phyloP scores from a whole-genome alignment of 371 early-diverging fungal species.

The Conidiobolus incongruus region DNA sequence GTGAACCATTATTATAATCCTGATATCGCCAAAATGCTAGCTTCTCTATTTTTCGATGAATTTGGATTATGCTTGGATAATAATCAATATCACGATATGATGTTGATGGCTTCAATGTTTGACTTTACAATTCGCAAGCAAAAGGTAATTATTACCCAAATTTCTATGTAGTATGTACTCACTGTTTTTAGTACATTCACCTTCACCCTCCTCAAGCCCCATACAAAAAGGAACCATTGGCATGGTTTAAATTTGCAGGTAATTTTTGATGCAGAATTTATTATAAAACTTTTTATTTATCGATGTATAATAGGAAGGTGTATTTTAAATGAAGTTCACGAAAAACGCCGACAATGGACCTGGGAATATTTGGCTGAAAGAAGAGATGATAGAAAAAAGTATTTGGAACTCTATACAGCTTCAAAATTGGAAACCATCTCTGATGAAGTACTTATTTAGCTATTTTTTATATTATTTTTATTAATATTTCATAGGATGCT shows the following conservation, averaged over 20 bases:
- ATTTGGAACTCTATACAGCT: conserved; percentile 56
- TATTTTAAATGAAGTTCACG: conserved; percentile 68
- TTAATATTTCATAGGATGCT: neutral
- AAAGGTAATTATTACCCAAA: conserved; percentile 17
- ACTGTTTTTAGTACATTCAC: conserved; percentile 40
- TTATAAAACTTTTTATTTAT: neutral
- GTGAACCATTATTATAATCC: conserved; percentile 39
- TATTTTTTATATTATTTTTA: neutral
- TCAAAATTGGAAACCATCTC: conserved; percentile 24
- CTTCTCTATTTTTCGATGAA: conserved; percentile 67
- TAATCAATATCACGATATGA: conserved; percentile 63
- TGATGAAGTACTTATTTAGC: conserved; percentile 10
- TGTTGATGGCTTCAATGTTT: conserved; percentile 62
- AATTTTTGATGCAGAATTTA: conserved; percentile 9
- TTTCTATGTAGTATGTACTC: neutral
- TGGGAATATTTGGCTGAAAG: conserved; percentile 70
- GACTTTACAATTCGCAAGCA: conserved; percentile 46
- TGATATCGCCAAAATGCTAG: conserved; percentile 37
- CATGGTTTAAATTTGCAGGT: conserved; percentile 75
- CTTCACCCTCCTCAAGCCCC: conserved; percentile 57
- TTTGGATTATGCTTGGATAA: conserved; percentile 76
- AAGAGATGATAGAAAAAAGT: conserved; percentile 57
- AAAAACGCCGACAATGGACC: conserved; percentile 57
- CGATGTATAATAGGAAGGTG: conserved; percentile 13
- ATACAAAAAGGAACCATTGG: conserved; percentile 54